Evolutionary conservation across 495 filamentous ascomycete genomes (phyloP).

Genomic region (Lasiosphaeria hispida): DNA sequence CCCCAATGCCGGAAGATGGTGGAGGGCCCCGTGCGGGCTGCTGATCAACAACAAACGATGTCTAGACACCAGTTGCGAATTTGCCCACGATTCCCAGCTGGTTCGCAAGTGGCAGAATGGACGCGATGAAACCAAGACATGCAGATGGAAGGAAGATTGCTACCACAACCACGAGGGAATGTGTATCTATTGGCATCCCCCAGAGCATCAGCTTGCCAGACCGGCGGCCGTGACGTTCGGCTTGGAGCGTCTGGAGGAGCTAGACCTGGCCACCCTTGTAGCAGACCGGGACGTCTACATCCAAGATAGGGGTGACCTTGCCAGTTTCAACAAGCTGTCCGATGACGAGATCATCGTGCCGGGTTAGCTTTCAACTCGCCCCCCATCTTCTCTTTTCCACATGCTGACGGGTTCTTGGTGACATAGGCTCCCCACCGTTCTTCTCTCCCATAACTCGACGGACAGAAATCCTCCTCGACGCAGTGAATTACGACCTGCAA

Average conservation of each 20-base stretch:
- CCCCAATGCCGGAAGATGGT: no score
- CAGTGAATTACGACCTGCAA: background rate
- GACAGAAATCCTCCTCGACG: constrained; percentile 4
- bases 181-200: constrained; percentile 14
- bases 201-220: background rate
- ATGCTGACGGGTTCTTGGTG: background rate
- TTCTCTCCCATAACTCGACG: constrained; percentile 12
- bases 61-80: no score
- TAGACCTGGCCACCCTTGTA: background rate
- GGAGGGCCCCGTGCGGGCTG: no score
- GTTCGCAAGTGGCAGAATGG: background rate
- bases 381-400: background rate
- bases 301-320: constrained; percentile 8
- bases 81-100: background rate
- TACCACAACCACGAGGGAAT: background rate
- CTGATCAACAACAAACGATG: no score
- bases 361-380: constrained; percentile 10
- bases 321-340: constrained; percentile 27
- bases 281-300: constrained; percentile 10
- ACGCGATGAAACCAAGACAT: background rate
- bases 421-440: constrained; percentile 17
- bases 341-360: constrained; percentile 27
- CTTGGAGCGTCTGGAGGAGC: background rate
- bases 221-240: background rate
- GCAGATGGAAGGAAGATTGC: constrained; percentile 5